A percentile compares a stretch with the other conserved stretches of the same genome.
Evolutionary conservation across 768 basidiomycete species (phyloP).

Genomic region (Hirschioporus abietinus): DNA sequence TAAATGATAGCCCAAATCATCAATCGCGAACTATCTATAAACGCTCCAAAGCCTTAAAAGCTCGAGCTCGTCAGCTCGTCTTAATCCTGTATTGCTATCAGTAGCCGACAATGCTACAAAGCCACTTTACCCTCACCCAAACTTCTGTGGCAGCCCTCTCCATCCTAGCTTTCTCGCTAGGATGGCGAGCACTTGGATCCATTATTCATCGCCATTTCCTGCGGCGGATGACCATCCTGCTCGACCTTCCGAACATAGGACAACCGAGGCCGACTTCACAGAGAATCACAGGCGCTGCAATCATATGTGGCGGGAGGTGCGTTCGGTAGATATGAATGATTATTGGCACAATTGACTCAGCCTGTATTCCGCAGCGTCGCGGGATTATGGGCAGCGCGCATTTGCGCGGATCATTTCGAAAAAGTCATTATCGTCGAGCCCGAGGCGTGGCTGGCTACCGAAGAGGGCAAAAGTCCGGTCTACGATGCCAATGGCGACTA

Average conservation of each 20-base stretch:
- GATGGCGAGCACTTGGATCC: not conserved
- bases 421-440: conserved; percentile 28
- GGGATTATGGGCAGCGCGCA: conserved; percentile 26
- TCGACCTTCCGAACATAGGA: not conserved
- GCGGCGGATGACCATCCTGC: not conserved
- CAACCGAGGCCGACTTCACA: not conserved
- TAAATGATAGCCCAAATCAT: too few species aligned
- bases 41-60: too few species aligned
- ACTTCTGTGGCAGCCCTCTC: not conserved
- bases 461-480: conserved; percentile 16
- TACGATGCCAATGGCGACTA: not conserved
- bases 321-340: not conserved
- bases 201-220: not conserved
- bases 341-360: not conserved
- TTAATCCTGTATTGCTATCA: not conserved
- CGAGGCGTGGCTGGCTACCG: conserved; percentile 22
- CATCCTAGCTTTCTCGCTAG: not conserved
- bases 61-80: too few species aligned
- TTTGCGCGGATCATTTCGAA: conserved; percentile 29
- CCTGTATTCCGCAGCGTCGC: conserved; percentile 19
- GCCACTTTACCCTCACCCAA: not conserved
- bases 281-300: not conserved
- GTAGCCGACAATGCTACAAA: not conserved
- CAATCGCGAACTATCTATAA: too few species aligned
- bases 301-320: not conserved